Evolutionary conservation across 495 filamentous ascomycete genomes (phyloP).

Genomic region (Penicillium canariense): DNA sequence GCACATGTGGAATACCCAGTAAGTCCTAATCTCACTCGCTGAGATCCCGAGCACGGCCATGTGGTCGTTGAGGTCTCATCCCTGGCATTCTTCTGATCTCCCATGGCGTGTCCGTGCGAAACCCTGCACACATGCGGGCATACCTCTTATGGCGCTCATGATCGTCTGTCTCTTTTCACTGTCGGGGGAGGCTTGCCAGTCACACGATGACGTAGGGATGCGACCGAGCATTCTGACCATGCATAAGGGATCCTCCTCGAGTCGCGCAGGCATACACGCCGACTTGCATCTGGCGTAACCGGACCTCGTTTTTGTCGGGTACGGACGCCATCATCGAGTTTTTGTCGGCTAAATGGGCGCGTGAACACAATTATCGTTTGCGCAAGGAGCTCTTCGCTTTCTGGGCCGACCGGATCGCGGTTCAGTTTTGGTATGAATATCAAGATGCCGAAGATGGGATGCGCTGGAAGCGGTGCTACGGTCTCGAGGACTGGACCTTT

Average conservation of each 20-base stretch:
- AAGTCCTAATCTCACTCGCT: slow-evolving; percentile 14
- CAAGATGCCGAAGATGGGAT: slow-evolving; percentile 61
- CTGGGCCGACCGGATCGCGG: slow-evolving; percentile 59
- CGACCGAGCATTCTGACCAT: slow-evolving; percentile 15
- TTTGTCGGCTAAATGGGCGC: slow-evolving; percentile 72
- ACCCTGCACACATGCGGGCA: slow-evolving; percentile 8
- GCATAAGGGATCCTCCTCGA: slow-evolving; percentile 55
- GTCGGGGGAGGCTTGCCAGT: background rate
- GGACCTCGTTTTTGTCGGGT: slow-evolving; percentile 67
- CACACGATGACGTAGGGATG: slow-evolving; percentile 13
- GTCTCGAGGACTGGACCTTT: slow-evolving; percentile 92
- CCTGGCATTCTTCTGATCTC: slow-evolving; percentile 29
- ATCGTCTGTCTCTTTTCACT: background rate
- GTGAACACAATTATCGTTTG: slow-evolving; percentile 70
- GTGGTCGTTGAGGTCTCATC: slow-evolving; percentile 21
- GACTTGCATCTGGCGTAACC: slow-evolving; percentile 81
- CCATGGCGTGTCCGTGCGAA: slow-evolving; percentile 21
- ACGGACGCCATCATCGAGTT: slow-evolving; percentile 68
- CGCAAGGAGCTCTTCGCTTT: slow-evolving; percentile 85
- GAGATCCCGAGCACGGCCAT: background rate
- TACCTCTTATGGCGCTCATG: background rate
- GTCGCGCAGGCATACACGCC: slow-evolving; percentile 73
- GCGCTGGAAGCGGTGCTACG: slow-evolving; percentile 89
- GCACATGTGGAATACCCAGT: slow-evolving; percentile 82
- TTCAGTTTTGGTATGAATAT: slow-evolving; percentile 94